Evolutionary conservation across 2,329 filamentous ascomycete genomes (phyloP).

Genomic region (Fusarium camptoceras): DNA sequence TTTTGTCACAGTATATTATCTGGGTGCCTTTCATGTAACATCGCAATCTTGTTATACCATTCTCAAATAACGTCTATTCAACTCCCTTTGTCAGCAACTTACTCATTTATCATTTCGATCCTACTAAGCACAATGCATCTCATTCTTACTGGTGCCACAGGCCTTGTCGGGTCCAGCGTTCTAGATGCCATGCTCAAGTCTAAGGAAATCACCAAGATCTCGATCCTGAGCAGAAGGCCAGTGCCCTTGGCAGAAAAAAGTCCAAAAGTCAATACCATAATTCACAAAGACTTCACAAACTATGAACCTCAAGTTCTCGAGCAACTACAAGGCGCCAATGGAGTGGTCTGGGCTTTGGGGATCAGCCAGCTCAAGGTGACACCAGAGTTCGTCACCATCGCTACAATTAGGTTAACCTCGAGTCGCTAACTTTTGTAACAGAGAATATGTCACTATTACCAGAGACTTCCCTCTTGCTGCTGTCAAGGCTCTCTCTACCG

Average conservation of each 20-base stretch:
- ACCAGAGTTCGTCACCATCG: slow-evolving; percentile 21
- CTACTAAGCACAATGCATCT: slow-evolving; percentile 28
- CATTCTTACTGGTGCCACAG: slow-evolving; percentile 47
- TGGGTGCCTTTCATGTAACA: too few relatives aligned
- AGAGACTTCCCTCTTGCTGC: slow-evolving; percentile 32
- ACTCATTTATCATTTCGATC: neutral
- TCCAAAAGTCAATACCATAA: slow-evolving; percentile 35
- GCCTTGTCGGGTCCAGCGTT: slow-evolving; percentile 33
- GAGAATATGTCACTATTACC: slow-evolving; percentile 34
- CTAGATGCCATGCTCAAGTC: slow-evolving; percentile 39
- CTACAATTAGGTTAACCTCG: neutral
- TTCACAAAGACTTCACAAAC: slow-evolving; percentile 20
- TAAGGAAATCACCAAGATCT: slow-evolving; percentile 35
- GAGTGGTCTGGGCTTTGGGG: slow-evolving; percentile 36
- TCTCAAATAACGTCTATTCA: neutral
- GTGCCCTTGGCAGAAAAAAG: slow-evolving; percentile 25
- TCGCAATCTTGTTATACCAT: neutral
- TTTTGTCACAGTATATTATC: neutral
- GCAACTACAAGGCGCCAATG: slow-evolving; percentile 29
- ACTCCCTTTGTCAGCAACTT: neutral
- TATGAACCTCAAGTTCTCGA: slow-evolving; percentile 22
- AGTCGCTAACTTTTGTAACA: neutral
- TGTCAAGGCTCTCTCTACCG: slow-evolving; percentile 21
- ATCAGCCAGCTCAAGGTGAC: slow-evolving; percentile 35
- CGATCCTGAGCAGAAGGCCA: slow-evolving; percentile 33